Evolutionary conservation across 129 eudicot species (phyloP), one percentile per base, ranked within the genome.

Genomic region (Chrysanthemum lavandulifolium): DNA sequence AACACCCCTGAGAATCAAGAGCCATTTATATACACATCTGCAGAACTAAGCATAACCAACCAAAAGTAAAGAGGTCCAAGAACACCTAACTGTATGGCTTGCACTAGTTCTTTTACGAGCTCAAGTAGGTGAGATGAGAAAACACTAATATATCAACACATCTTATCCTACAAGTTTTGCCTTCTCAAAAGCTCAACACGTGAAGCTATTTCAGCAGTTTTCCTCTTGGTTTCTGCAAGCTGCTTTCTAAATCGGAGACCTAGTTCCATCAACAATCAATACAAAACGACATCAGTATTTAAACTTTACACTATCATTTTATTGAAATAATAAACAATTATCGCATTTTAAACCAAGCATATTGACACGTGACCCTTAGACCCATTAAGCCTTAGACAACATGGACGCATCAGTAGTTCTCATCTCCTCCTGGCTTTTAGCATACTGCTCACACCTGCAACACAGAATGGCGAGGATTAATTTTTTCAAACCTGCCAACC

Each of bases 151-250:
- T 50, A 15, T 70, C 2, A 45, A 76, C 58, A 53, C 18, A 67
- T 65, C 36, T 68, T 69, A 80, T 68, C 70, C 51, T 29, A 76
- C 7, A 29, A 64, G 68, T 59, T 67, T 25, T 78, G 89, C 83
- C 81, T 87, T 82, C 79, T 87, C 77, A 83, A 77, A 70, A 16
- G 68, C 72, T 84, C 89, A 45, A 93, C 31, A 50, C 83, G 83
- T 10, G 86, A 76, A 61, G 89, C 83, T 78, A 90, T 80, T 73
- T 82, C 81, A 53, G 89, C 87, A 74, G 89, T 80, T 67, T 84
- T 90, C 72, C 79, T 80, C 83, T 74, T 93, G 13, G 96, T 90
- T 66, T 90, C 98, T 65, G 76, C 84, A 65, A 93, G 52, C 75
- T 90, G 82, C 55, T 79, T 82, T 93, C 97, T 62, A 93, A 66